A percentile compares a stretch with the other conserved stretches of the same genome.
phyloP scores from a whole-genome alignment of 2,329 filamentous ascomycete genomes.

The Fusarium xylarioides region DNA sequence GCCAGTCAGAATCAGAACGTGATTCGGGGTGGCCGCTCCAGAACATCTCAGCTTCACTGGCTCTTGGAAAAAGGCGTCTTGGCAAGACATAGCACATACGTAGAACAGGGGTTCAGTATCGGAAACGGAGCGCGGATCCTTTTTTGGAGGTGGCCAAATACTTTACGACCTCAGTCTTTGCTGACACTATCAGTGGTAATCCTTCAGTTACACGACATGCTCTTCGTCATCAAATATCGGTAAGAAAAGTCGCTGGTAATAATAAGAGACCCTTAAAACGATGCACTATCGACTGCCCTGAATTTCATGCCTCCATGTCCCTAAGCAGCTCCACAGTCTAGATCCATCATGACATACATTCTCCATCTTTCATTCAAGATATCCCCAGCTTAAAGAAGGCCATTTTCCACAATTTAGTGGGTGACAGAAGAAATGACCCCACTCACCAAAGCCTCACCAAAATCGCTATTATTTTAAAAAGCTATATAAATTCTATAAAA shows the following conservation, averaged over 20 bases:
- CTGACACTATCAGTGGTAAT: constrained; percentile 1
- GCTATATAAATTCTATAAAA: too few relatives aligned
- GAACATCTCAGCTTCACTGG: background rate
- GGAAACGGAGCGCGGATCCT: background rate
- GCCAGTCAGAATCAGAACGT: constrained; percentile 11
- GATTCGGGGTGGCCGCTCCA: constrained; percentile 28
- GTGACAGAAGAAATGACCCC: too few relatives aligned
- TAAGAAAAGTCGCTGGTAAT: background rate
- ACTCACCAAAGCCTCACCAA: too few relatives aligned
- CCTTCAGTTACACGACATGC: background rate
- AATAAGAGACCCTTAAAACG: background rate
- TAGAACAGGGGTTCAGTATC: constrained; percentile 14
- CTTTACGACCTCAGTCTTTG: background rate
- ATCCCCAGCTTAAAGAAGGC: constrained; percentile 1
- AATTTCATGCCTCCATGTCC: background rate
- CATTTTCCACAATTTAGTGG: constrained; percentile 20
- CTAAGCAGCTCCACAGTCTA: background rate
- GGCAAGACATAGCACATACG: background rate
- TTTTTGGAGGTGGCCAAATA: constrained; percentile 11
- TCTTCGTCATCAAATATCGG: background rate
- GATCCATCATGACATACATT: constrained; percentile 19
- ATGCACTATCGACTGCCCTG: background rate
- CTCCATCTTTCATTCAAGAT: constrained; percentile 22
- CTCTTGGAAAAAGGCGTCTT: constrained; percentile 3
- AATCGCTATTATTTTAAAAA: too few relatives aligned